Base-by-base conservation (phyloP, 1,284 basidiomycete genomes). In the Sanghuangporus weigelae region DNA sequence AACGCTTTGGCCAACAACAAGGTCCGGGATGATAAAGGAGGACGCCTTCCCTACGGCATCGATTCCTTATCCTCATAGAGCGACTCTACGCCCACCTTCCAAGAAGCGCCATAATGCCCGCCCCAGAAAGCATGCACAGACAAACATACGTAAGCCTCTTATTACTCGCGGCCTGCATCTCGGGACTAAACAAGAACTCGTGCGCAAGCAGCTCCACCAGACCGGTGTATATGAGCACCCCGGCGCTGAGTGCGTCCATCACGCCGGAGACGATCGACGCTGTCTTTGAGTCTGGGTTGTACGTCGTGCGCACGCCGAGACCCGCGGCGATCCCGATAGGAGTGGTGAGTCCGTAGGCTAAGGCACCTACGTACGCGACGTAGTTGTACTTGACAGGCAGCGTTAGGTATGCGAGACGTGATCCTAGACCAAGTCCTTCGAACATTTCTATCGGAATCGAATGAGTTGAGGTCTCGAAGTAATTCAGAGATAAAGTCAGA, bases 171-270 rank as follows among this genome's bases (percentile, higher is more conserved):
- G 82, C 80, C 73, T 89, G 85, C 89, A 95, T 94, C 62, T 90
- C 83, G 63, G 86, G 85, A 78, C 86, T 94, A 76, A 96, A 93
- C 57, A 97, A 73, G 76, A 98, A 95, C 71, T 96, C 95, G 72
- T 96, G 95, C 0, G 93, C 95, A 57, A 98, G 82, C 0, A 96
- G 82, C 86, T 96, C 94, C 35, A 96, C 94, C 31, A 96, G 79
- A 59, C 90, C 95, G 0, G 95, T 96, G 75, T 96, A 98, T 14
- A 96, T 78, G 61, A 98, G 76, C 70, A 98, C 94, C 3, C 96
- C 96, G 0, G 93, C 84, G 63, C 92, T 95, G 51, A 93, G 75
- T 10, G 94, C 83, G 72, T 98, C 95, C 69, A 98, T 81, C 0
- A 92, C 77, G 26, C 96, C 96, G 63, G 86, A 87, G 66, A 94